Base-by-base conservation (phyloP, 768 basidiomycete genomes). In the Phaeotremella skinneri region DNA sequence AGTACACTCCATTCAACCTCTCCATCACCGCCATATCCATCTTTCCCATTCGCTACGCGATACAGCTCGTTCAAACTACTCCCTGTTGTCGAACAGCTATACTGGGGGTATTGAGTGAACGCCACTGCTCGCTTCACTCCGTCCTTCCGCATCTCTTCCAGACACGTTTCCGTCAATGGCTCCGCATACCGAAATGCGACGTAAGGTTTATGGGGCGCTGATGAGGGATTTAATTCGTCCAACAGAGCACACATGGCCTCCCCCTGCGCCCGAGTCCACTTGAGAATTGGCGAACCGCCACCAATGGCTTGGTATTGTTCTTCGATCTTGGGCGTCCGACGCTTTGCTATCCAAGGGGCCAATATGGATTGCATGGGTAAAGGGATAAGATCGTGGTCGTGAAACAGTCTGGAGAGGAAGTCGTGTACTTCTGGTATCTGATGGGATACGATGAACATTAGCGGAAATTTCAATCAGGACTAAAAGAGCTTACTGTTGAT, bases 71-170 rank as follows among this genome's bases (percentile, higher is more conserved):
- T 99, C 72, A 99, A 74, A 75, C 90, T 93, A 79, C 92, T 96
- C 51, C 96, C 96, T 0, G 96, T 98, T 11, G 96, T 99, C 62
- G 90, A 93, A 78, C 96, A 99, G 71, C 88, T 90, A 78, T 99
- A 99, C 77, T 99, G 96, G 0, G 96, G 96, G 76, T 99, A 99
- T 78, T 99, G 96, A 2, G 90, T 90, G 80, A 99, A 99, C 20
- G 93, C 96, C 26, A 99, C 81, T 0, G 94, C 96, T 62, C 93
- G 81, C 76, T 83, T 87, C 30, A 99, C 91, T 21, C 93, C 91
- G 73, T 98, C 96, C 52, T 80, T 83, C 78, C 85, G 85, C 87
- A 99, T 87, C 76, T 90, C 85, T 55, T 80, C 82, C 11, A 90
- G 83, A 26, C 89, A 87, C 70, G 86, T 85, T 67, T 87, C 85